Conservation (phyloP, 1,284 basidiomycete species). For the Clitocybe nebularis region DNA sequence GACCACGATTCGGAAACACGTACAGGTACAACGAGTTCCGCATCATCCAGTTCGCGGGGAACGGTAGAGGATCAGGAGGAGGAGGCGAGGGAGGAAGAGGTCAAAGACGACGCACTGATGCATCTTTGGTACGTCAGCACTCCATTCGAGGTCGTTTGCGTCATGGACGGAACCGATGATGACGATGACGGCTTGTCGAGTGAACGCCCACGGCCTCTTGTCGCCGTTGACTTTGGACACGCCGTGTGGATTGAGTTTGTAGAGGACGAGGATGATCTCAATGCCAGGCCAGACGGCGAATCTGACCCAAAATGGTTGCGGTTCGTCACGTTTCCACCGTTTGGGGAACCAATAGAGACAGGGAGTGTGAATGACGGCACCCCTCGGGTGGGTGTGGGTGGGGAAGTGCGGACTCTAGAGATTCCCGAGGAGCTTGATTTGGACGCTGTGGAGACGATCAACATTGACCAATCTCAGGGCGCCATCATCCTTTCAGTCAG, state of each 20-base stretch:
- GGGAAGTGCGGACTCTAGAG: conserved; percentile 55
- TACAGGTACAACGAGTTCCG: background rate
- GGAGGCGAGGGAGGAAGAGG: conserved; percentile 20
- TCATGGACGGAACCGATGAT: conserved; percentile 43
- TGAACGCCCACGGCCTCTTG: conserved; percentile 58
- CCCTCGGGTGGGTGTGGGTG: conserved; percentile 15
- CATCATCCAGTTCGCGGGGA: background rate
- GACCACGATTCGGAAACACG: background rate
- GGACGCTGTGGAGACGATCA: conserved; percentile 65
- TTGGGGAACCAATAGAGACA: conserved; percentile 31
- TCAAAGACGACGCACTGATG: conserved; percentile 48
- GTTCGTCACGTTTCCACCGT: conserved; percentile 67
- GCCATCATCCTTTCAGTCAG: conserved; percentile 66
- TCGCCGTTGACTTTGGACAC: conserved; percentile 76
- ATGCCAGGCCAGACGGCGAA: conserved; percentile 16
- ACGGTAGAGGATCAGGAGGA: conserved; percentile 17
- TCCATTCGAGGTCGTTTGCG: conserved; percentile 68
- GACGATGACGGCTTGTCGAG: conserved; percentile 27
- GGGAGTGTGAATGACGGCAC: conserved; percentile 27
- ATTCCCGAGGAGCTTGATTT: conserved; percentile 62
- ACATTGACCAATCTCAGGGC: conserved; percentile 72
- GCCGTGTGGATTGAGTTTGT: conserved; percentile 70
- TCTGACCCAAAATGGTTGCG: conserved; percentile 47
- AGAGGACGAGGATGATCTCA: conserved; percentile 27
- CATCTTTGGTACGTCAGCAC: conserved; percentile 65